These are phyloP conservation scores for Pichia inconspicua DNA, from an alignment of 1,139 yeast species.

Conservation along the genomic window DNA sequence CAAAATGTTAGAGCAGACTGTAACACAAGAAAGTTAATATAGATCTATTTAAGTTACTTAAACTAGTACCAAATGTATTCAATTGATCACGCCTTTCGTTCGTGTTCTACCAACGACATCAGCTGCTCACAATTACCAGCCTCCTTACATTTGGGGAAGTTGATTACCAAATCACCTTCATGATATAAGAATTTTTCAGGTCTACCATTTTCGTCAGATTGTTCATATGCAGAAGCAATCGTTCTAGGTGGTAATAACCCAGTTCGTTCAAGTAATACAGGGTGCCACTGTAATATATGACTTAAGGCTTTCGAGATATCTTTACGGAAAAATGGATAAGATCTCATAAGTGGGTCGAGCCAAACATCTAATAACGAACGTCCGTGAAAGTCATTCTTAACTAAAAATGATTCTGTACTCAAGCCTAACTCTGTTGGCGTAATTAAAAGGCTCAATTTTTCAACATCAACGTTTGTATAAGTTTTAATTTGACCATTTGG, in stretches of 20 bases:
- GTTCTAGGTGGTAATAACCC: slow-evolving; percentile 60
- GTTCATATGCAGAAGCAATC: slow-evolving; percentile 35
- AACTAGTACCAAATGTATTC: not conserved
- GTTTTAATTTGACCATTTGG: slow-evolving; percentile 66
- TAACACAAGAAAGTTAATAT: not conserved
- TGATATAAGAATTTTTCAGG: slow-evolving; percentile 39
- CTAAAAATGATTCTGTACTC: slow-evolving; percentile 60
- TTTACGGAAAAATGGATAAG: slow-evolving; percentile 52
- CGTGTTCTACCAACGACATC: not conserved
- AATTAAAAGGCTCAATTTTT: slow-evolving; percentile 47
- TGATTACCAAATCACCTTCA: slow-evolving; percentile 57
- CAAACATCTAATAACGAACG: slow-evolving; percentile 66
- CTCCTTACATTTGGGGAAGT: slow-evolving; percentile 46
- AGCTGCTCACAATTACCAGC: slow-evolving; percentile 41
- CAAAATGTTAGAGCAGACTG: slow-evolving; percentile 70
- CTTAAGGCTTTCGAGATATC: slow-evolving; percentile 63
- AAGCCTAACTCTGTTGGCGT: slow-evolving; percentile 58
- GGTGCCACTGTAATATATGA: slow-evolving; percentile 93
- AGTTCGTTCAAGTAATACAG: slow-evolving; percentile 60
- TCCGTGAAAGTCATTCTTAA: slow-evolving; percentile 58
- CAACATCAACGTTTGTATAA: slow-evolving; percentile 50
- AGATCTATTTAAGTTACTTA: not conserved
- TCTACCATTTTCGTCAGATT: slow-evolving; percentile 13
- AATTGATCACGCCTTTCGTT: not conserved
- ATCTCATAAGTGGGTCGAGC: slow-evolving; percentile 61